Evolutionary conservation across 768 basidiomycete species (phyloP), one percentile per base, ranked within the genome.

Genomic region (Crepidotus variabilis): DNA sequence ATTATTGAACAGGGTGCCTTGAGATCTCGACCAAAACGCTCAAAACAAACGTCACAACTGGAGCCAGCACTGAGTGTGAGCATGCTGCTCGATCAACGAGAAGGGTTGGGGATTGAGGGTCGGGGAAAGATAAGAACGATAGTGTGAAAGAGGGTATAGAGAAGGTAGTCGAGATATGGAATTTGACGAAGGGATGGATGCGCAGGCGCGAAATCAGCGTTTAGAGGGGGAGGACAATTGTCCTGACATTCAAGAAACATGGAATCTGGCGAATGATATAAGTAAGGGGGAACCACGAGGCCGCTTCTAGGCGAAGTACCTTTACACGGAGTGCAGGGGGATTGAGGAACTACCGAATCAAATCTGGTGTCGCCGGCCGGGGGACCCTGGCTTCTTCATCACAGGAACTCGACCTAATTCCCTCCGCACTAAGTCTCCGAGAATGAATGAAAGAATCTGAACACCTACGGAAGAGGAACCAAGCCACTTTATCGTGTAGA

Each of bases 41-140:
- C 88, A 61, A 86, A 77, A 72, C 89, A 91, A 64, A 90, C 80
- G 72, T 90, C 88, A 78, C 88, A 91, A 50, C 76, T 74, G 63
- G 88, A 89, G 63, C 78, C 79, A 58, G 81, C 66, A 63, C 81
- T 80, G 67, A 88, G 67, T 68, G 79, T 81, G 63, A 90, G 79
- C 90, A 90, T 90, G 58, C 59, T 60, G 54, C 56, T 59, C 62
- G 60, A 72, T 70, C 72, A 69, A 69, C 62, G 67, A 69, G 48
- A 52, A 47, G 48, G 50, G 64, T 61, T 57, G 61, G 61, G 57
- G 56, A 60, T 55, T 61, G 62, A 60, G 57, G 60, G 58, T 61
- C 63, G 55, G 61, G 54, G 52, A 63, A 61, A 56, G 62, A 66
- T 68, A 59, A 63, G 61, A 55, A 49, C 20, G 21, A 49, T 43